phyloP scores from a whole-genome alignment of 2,329 filamentous ascomycete species.

The Aspergillus tubingensis region DNA sequence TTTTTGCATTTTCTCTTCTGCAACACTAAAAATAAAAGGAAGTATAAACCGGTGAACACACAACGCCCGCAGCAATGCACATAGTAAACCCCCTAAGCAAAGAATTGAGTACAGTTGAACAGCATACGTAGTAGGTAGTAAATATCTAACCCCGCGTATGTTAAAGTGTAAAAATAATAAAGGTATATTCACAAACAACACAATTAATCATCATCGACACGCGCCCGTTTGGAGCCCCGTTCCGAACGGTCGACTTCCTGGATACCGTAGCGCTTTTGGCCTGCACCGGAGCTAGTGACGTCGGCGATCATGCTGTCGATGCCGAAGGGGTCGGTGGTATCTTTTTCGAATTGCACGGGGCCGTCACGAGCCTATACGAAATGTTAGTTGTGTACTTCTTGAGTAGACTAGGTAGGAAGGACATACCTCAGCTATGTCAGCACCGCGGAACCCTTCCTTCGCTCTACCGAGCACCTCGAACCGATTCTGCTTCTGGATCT shows the following conservation, averaged over 20 bases:
- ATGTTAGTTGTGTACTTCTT: background rate
- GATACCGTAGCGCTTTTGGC: slow-evolving; percentile 49
- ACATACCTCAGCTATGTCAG: slow-evolving; percentile 72
- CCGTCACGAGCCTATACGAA: slow-evolving; percentile 69
- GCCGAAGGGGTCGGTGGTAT: slow-evolving; percentile 82
- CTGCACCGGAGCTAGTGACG: slow-evolving; percentile 57
- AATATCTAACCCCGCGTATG: background rate
- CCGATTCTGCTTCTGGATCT: slow-evolving; percentile 79
- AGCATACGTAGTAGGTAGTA: slow-evolving; percentile 2
- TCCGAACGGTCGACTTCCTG: slow-evolving; percentile 42
- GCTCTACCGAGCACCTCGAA: slow-evolving; percentile 87
- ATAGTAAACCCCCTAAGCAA: background rate
- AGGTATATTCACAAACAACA: background rate
- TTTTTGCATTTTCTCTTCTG: background rate
- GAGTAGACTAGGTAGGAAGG: background rate
- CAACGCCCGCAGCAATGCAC: background rate
- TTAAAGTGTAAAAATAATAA: background rate
- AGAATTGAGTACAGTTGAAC: slow-evolving; percentile 8
- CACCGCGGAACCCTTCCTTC: slow-evolving; percentile 83
- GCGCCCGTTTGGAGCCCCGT: slow-evolving; percentile 65
- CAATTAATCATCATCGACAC: slow-evolving; percentile 68
- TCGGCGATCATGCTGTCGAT: slow-evolving; percentile 92
- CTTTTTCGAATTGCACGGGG: slow-evolving; percentile 95
- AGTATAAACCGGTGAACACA: background rate
- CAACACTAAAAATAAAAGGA: background rate